Evolutionary conservation across 2,329 filamentous ascomycete genomes (phyloP), one percentile per base, ranked within the genome.

Genomic region (Phaeosphaeriaceae sp.): DNA sequence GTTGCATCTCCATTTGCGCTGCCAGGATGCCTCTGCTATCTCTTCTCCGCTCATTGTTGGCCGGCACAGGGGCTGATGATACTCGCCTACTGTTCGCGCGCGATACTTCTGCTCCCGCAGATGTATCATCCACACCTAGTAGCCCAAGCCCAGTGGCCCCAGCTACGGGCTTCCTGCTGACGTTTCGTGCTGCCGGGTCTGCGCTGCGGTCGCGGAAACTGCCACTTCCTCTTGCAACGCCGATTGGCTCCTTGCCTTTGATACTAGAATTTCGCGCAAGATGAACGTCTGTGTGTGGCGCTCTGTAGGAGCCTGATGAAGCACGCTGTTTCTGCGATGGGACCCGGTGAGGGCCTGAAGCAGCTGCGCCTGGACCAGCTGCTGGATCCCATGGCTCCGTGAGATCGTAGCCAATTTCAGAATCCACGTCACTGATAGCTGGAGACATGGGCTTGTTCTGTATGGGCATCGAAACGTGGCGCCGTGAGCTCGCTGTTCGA

Each of bases 1-100:
- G 71, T 40, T 79, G 75, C 66, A 80, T 72, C 50, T 77, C 73
- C 61, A 73, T 72, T 49, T 75, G 75, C 20, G 70, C 74, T n/a
- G 64, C 72, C 48, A 71, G 57, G 42, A 76, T 74, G 9, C 73
- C 74, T 60, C 74, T 67, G 47, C 70, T 76, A 40, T 76, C 74
- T 64, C 72, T 68, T 54, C 51, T 66, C 17, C 59, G 64, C 7
- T 57, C 57, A 42, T 49, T 74, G 46, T 20, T 41, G 22, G 31
- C 31, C 59, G 63, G 51, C 27, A 61, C 57, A 13, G 72, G 58
- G n/a, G 64, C 67, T 25, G 68, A 69, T 2, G 65, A 60, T 9
- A 68, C 27, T 45, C 47, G 66, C 51, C 55, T 68, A 61, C 76
- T 81, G 33, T 77, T 74, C 41, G 75, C 72, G 31, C 76, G 75